phyloP scores from a whole-genome alignment of 805 yeast species.

The Candida mattraensis region DNA sequence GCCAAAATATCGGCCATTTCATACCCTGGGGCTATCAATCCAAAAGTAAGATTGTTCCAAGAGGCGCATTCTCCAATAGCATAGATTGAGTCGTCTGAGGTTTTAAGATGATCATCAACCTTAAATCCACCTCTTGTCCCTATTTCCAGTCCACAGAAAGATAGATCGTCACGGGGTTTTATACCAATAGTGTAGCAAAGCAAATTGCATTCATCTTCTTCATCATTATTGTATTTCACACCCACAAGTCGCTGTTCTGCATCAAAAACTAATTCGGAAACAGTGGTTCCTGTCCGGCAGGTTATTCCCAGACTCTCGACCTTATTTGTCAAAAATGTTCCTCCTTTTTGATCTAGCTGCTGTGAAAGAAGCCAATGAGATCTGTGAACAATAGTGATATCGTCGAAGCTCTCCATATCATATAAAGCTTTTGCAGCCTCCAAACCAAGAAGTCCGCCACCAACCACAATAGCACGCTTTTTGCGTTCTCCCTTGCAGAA shows the following conservation, averaged over 20 bases:
- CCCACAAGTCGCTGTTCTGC: constrained; percentile 20
- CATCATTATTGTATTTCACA: constrained; percentile 31
- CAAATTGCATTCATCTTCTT: constrained; percentile 32
- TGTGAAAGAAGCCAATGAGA: constrained; percentile 36
- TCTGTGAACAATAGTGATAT: constrained; percentile 35
- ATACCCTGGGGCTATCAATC: constrained; percentile 40
- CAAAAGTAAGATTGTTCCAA: constrained; percentile 37
- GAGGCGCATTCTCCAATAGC: constrained; percentile 40
- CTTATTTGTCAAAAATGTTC: constrained; percentile 38
- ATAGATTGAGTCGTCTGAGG: constrained; percentile 30
- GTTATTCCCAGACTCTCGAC: constrained; percentile 53
- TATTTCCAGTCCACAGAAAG: constrained; percentile 24
- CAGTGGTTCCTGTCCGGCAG: constrained; percentile 50
- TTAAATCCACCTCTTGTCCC: constrained; percentile 32
- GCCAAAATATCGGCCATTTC: constrained; percentile 38
- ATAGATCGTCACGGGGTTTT: constrained; percentile 37
- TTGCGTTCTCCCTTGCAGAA: constrained; percentile 20
- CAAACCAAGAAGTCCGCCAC: constrained; percentile 36
- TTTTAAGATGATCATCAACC: constrained; percentile 29
- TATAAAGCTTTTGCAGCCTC: constrained; percentile 39
- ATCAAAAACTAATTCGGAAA: constrained; percentile 44
- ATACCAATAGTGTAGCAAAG: constrained; percentile 38
- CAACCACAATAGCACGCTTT: constrained; percentile 34
- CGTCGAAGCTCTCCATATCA: constrained; percentile 32
- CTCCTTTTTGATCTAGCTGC: constrained; percentile 39